Evolutionary conservation across 129 eudicot genomes (phyloP).

Genomic region (Silybum marianum): DNA sequence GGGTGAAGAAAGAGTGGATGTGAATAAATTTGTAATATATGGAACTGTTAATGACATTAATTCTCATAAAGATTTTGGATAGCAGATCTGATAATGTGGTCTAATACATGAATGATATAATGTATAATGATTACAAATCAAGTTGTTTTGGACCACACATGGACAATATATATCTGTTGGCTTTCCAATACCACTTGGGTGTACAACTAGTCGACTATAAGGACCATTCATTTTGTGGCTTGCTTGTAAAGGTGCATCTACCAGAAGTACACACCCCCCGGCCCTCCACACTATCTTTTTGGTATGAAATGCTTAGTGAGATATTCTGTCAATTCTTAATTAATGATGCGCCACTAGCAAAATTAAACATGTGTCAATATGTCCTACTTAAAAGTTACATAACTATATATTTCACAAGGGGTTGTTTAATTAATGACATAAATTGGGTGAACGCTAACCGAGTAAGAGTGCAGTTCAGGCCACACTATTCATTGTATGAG

Average conservation of each 20-base stretch:
- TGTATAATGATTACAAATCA: slow-evolving; percentile 33
- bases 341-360: slow-evolving; percentile 32
- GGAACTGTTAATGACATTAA: not conserved
- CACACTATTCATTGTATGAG: not conserved
- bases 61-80: not conserved
- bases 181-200: slow-evolving; percentile 35
- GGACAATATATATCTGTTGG: slow-evolving; percentile 30
- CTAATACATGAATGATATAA: slow-evolving; percentile 32
- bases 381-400: not conserved
- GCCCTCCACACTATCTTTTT: slow-evolving; percentile 17
- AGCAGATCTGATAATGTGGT: slow-evolving; percentile 21
- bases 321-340: slow-evolving; percentile 21
- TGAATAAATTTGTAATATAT: not conserved
- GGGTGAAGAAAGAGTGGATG: not conserved
- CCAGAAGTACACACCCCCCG: slow-evolving; percentile 6
- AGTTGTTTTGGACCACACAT: slow-evolving; percentile 35
- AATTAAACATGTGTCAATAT: slow-evolving; percentile 2
- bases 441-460: not conserved
- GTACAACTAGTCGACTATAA: slow-evolving; percentile 27
- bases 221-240: slow-evolving; percentile 38
- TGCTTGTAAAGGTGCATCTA: slow-evolving; percentile 42
- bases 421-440: not conserved
- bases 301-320: slow-evolving; percentile 10
- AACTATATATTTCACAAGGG: not conserved
- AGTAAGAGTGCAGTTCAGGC: not conserved